Evolutionary conservation across 305 asterid genomes (phyloP).

Genomic region (Rubia tinctorum): DNA sequence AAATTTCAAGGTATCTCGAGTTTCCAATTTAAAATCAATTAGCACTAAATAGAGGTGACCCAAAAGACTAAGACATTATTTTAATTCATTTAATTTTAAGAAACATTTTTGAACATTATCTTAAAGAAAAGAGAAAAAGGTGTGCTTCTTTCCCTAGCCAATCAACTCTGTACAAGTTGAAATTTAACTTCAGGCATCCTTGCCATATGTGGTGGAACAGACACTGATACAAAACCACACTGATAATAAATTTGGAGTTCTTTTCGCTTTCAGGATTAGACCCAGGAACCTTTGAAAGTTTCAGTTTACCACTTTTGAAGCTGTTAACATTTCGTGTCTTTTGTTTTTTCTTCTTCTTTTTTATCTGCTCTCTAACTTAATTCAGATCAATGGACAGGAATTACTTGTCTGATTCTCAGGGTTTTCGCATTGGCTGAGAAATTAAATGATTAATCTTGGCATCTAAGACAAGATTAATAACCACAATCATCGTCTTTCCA

Average conservation of each 20-base stretch:
- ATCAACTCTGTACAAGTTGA: too few relatives aligned
- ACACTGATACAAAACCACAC: constrained; percentile 33
- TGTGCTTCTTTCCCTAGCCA: too few relatives aligned
- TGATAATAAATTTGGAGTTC: neutral
- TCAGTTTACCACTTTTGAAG: constrained; percentile 28
- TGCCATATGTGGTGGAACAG: neutral
- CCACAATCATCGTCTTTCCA: constrained; percentile 17
- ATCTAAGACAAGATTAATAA: constrained; percentile 19
- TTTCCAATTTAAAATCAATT: too few relatives aligned
- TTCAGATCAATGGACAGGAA: neutral
- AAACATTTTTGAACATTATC: too few relatives aligned
- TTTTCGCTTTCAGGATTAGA: constrained; percentile 31
- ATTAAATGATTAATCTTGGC: constrained; percentile 16
- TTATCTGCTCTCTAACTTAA: neutral
- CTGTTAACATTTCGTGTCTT: neutral
- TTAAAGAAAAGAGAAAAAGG: too few relatives aligned
- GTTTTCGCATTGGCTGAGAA: neutral
- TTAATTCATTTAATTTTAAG: too few relatives aligned
- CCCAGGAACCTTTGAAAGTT: constrained; percentile 28
- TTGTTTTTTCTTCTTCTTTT: neutral
- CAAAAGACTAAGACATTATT: too few relatives aligned
- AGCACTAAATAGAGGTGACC: too few relatives aligned
- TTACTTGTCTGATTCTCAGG: neutral
- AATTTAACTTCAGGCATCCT: neutral
- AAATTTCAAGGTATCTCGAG: too few relatives aligned